Percentiles rank a stretch among this genome's conserved stretches.
Conservation (phyloP, 345 rosid species). For the Conringia planisiliqua region DNA sequence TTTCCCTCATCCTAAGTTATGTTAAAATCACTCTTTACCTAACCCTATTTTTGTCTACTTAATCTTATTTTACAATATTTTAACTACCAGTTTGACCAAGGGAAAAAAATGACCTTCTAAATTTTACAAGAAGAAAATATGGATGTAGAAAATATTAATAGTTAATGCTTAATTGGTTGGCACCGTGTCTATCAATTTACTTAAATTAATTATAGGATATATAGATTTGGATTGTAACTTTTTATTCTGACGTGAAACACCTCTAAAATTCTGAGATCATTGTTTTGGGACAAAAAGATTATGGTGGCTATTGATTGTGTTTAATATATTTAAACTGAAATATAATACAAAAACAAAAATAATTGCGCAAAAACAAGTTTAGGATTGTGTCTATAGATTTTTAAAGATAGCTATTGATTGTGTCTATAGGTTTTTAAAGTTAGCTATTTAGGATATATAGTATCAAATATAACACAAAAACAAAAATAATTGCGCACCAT, state of each 20-base stretch:
- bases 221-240: background rate
- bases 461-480: too few species aligned
- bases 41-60: slow-evolving; percentile 1
- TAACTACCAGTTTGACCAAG: background rate
- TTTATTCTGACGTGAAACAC: background rate
- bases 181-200: background rate
- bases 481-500: too few species aligned
- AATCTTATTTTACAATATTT: background rate
- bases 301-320: background rate
- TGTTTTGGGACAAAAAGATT: background rate
- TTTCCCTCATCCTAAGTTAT: too few species aligned
- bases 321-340: too few species aligned
- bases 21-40: background rate
- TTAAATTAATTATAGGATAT: background rate
- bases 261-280: background rate
- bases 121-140: too few species aligned
- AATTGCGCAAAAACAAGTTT: too few species aligned
- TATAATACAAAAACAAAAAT: too few species aligned
- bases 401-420: too few species aligned
- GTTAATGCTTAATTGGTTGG: background rate
- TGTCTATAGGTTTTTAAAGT: too few species aligned
- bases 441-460: background rate
- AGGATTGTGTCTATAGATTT: too few species aligned
- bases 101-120: too few species aligned
- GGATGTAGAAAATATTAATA: too few species aligned